These are phyloP conservation scores for Melaleuca alternifolia DNA, from an alignment of 345 rosid genomes.

Conservation along the genomic window DNA sequence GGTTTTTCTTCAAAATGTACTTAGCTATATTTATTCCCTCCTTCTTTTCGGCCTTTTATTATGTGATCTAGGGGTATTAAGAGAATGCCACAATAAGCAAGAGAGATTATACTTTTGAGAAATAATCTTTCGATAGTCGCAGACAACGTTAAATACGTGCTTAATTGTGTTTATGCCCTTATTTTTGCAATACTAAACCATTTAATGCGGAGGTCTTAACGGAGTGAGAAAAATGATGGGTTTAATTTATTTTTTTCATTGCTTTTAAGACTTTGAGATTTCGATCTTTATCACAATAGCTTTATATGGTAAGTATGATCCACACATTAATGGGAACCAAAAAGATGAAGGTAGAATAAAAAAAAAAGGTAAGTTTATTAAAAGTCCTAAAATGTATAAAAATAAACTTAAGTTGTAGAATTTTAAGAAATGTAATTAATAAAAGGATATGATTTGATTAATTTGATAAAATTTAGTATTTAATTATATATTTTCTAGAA, in stretches of 20 bases:
- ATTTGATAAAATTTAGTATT: no score
- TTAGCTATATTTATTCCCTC: not conserved
- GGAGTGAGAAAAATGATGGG: not conserved
- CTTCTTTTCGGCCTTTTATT: not conserved
- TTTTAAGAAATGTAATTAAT: no score
- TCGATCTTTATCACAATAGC: not conserved
- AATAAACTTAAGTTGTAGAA: no score
- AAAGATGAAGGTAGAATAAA: not conserved
- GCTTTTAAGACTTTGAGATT: not conserved
- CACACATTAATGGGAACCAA: not conserved
- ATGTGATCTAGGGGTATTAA: not conserved
- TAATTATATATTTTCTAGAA: no score
- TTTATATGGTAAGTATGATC: not conserved
- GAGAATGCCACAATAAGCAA: not conserved
- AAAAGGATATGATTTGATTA: no score
- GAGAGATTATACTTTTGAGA: not conserved
- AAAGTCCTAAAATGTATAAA: no score
- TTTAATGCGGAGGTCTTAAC: no score
- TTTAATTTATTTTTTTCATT: not conserved
- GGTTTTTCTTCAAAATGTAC: not conserved
- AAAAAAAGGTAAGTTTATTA: not conserved
- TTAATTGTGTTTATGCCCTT: not conserved
- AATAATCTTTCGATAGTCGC: not conserved
- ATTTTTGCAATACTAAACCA: no score
- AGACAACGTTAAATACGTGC: not conserved